phyloP scores from a whole-genome alignment of 1,284 basidiomycete species.

The Peniophora sp. region DNA sequence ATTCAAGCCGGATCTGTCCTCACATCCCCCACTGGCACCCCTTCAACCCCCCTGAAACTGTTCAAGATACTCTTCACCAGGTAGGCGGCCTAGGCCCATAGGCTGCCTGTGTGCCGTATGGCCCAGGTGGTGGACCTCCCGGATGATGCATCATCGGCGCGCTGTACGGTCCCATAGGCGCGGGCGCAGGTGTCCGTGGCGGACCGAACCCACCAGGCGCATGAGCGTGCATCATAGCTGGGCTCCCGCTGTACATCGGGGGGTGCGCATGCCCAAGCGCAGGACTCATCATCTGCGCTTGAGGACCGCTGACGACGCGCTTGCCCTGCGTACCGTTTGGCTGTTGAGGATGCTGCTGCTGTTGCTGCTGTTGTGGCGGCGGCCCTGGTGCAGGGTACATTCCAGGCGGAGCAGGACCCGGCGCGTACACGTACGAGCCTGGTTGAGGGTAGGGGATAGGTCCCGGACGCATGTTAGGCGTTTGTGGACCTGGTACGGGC shows the following conservation, averaged over 20 bases:
- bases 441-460: slow-evolving; percentile 52
- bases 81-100: no score
- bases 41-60: neutral
- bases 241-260: slow-evolving; percentile 57
- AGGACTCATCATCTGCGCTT: slow-evolving; percentile 56
- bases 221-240: slow-evolving; percentile 53
- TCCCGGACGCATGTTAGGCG: slow-evolving; percentile 45
- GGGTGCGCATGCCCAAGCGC: slow-evolving; percentile 44
- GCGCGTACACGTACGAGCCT: slow-evolving; percentile 54
- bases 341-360: slow-evolving; percentile 26
- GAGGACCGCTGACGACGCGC: slow-evolving; percentile 33
- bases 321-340: slow-evolving; percentile 31
- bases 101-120: no score
- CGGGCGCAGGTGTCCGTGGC: slow-evolving; percentile 15
- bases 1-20: slow-evolving; percentile 5
- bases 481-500: slow-evolving; percentile 40
- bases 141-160: slow-evolving; percentile 13
- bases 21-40: neutral
- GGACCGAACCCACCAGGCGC: slow-evolving; percentile 10
- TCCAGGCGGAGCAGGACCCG: slow-evolving; percentile 33
- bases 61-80: no score
- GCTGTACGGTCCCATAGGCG: slow-evolving; percentile 14
- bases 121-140: no score
- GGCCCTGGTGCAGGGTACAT: slow-evolving; percentile 34
- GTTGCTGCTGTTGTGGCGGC: slow-evolving; percentile 23